Conservation (phyloP, 495 filamentous ascomycete genomes). For the Podospora pseudopauciseta region DNA sequence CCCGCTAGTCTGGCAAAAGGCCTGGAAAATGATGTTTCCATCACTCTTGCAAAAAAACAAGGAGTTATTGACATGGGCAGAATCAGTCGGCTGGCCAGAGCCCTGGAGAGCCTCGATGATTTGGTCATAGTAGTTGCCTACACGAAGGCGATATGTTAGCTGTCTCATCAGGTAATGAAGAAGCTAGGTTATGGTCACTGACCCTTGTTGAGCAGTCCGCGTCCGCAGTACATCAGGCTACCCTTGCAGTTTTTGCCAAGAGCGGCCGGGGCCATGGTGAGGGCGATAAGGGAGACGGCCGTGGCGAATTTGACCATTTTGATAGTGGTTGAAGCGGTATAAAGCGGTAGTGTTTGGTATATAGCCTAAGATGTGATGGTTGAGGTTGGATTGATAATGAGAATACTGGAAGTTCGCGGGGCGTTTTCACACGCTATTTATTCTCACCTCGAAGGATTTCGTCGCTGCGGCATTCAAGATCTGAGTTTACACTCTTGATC, state of each 20-base stretch:
- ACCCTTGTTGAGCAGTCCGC: constrained; percentile 5
- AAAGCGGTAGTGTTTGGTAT: neutral
- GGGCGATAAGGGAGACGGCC: neutral
- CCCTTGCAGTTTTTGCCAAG: neutral
- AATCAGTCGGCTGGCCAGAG: neutral
- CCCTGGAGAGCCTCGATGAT: constrained; percentile 2
- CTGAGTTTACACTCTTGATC: neutral
- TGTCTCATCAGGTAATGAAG: neutral
- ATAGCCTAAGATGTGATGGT: neutral
- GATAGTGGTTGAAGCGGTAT: neutral
- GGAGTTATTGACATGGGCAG: neutral
- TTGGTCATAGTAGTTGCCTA: constrained; percentile 5
- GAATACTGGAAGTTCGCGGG: neutral
- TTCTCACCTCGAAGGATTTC: neutral
- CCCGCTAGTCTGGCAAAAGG: neutral
- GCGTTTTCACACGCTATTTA: neutral
- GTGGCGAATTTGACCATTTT: neutral
- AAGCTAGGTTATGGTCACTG: neutral
- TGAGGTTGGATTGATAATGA: neutral
- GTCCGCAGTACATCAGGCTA: constrained; percentile 1
- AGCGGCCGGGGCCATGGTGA: neutral
- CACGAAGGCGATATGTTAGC: neutral
- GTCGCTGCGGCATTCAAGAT: neutral
- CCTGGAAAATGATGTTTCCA: constrained; percentile 1
- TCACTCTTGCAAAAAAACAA: constrained; percentile 1